Evolutionary conservation across 192 early-diverging fungal genomes (phyloP).

Genomic region (Podila epigama): DNA sequence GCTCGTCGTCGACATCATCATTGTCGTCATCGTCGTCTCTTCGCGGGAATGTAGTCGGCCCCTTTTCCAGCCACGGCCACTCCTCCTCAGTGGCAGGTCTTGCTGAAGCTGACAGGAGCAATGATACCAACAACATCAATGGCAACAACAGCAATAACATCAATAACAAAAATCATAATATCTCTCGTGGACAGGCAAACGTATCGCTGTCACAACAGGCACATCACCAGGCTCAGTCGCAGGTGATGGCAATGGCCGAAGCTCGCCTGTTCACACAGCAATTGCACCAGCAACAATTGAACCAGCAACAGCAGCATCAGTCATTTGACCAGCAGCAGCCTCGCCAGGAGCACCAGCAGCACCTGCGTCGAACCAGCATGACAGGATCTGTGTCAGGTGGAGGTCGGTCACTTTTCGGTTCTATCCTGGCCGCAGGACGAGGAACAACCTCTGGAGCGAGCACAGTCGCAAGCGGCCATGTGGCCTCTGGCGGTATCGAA

Average conservation of each 20-base stretch:
- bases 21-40: constrained; percentile 4
- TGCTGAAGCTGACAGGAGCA: constrained; percentile 20
- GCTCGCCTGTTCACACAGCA: background rate
- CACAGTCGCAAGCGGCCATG: background rate
- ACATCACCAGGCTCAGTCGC: background rate
- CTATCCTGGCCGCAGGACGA: constrained; percentile 4
- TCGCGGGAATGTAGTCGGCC: background rate
- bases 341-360: background rate
- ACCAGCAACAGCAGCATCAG: background rate
- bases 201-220: too few species aligned
- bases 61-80: background rate
- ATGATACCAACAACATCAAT: background rate
- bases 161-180: background rate
- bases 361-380: constrained; percentile 4
- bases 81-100: constrained; percentile 12
- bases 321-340: too few species aligned
- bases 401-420: background rate
- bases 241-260: background rate
- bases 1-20: background rate
- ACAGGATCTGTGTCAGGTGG: constrained; percentile 18
- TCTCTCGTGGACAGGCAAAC: too few species aligned
- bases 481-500: constrained; percentile 22
- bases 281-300: background rate
- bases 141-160: background rate
- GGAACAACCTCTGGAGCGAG: background rate